Evolutionary conservation across 108 stramenopile genomes (phyloP).

Genomic region (Skeletonema costatum): DNA sequence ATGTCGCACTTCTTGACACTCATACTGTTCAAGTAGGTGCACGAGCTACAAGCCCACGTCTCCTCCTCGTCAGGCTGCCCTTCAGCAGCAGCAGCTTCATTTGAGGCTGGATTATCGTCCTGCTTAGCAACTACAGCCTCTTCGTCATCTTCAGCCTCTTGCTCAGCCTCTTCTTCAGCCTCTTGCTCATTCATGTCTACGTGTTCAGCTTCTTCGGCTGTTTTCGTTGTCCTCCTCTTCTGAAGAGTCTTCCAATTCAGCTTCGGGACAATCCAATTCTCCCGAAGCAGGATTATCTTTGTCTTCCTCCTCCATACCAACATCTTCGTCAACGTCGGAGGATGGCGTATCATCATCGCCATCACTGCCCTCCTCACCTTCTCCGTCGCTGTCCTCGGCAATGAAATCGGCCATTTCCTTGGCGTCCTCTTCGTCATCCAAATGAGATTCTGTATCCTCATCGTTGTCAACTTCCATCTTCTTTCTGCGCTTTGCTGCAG

Average conservation of each 20-base stretch:
- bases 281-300: conserved; percentile 1
- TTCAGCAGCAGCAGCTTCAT: background rate
- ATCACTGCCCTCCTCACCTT: background rate
- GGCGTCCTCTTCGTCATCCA: conserved; percentile 10
- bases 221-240: conserved; percentile 6
- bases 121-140: conserved; percentile 9
- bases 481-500: conserved; percentile 6
- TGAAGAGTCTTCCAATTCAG: conserved; percentile 28
- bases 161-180: conserved; percentile 4
- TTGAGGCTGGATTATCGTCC: conserved; percentile 5
- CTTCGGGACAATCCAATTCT: conserved; percentile 1
- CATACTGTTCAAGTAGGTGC: conserved; percentile 57
- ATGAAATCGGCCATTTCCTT: conserved; percentile 30
- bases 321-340: conserved; percentile 7
- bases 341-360: conserved; percentile 6
- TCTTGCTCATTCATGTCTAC: conserved; percentile 21
- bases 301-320: conserved; percentile 11
- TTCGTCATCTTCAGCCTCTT: conserved; percentile 5
- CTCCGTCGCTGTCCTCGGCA: conserved; percentile 9
- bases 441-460: conserved; percentile 9
- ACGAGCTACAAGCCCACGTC: conserved; percentile 52
- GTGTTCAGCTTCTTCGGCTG: background rate
- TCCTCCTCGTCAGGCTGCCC: background rate
- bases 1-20: conserved; percentile 54
- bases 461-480: conserved; percentile 26